Conservation (phyloP, 306 rosid genomes). For the Vigna nakashimae region DNA sequence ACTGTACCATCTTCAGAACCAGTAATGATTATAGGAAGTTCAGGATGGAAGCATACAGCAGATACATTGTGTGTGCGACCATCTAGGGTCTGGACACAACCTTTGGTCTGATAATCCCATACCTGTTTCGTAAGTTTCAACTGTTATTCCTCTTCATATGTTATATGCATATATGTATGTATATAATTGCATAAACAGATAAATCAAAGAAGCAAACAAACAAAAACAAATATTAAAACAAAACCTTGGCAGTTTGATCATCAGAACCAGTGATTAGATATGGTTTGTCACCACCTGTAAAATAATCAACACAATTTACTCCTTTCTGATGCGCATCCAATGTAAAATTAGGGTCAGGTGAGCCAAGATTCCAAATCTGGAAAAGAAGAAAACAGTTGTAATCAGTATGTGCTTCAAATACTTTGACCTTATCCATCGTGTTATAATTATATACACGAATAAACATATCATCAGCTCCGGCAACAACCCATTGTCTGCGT, state of each 20-base stretch:
- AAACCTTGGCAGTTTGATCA: constrained; percentile 99
- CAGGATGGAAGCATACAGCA: too few relatives aligned
- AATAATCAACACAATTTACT: constrained; percentile 98
- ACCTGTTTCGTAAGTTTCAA: too few relatives aligned
- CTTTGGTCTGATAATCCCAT: too few relatives aligned
- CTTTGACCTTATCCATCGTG: constrained; percentile 95
- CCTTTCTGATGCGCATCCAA: constrained; percentile 99
- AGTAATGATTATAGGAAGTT: too few relatives aligned
- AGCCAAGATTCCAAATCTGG: constrained; percentile 99
- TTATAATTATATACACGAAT: constrained; percentile 99
- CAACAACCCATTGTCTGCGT: constrained; percentile 98
- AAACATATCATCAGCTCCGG: constrained; percentile 98
- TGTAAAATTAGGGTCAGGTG: constrained; percentile 98
- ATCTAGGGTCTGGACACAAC: too few relatives aligned
- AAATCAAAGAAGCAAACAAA: constrained; percentile 2
- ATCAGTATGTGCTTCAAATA: constrained; percentile 97
- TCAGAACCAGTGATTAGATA: constrained; percentile 97
- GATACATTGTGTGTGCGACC: too few relatives aligned
- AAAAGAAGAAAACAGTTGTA: constrained; percentile 50
- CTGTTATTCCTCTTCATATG: too few relatives aligned
- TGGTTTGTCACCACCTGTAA: constrained; percentile 99
- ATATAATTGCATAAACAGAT: not conserved
- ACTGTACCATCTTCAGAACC: too few relatives aligned
- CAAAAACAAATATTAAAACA: constrained; percentile 7
- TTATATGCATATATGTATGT: not conserved